Conservation (phyloP, 78 protist species). For the slime mould (Dictyostelium discoideum) region dicty_2.7 NC_007090.3:1407501-1408000, state of each 20-base stretch:
- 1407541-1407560: background rate
- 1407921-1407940: too few relatives aligned
- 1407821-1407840: too few relatives aligned
- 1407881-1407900: too few relatives aligned
- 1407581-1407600: too few relatives aligned
- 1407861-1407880: too few relatives aligned
- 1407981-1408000: too few relatives aligned
- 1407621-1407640: background rate
- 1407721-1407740: background rate
- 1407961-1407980: background rate
- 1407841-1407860: too few relatives aligned
- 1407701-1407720: background rate
- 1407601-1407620: too few relatives aligned
- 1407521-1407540: background rate
- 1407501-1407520: too few relatives aligned
- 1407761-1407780: background rate
- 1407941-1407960: background rate
- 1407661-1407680: background rate
- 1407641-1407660: too few relatives aligned
- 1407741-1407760: background rate
- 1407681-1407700: background rate
- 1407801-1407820: background rate
- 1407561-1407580: background rate
- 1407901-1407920: too few relatives aligned
- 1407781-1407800: too few relatives aligned